phyloP scores from a whole-genome alignment of 108 stramenopile species.

The Nannochloropsis granulata region DNA sequence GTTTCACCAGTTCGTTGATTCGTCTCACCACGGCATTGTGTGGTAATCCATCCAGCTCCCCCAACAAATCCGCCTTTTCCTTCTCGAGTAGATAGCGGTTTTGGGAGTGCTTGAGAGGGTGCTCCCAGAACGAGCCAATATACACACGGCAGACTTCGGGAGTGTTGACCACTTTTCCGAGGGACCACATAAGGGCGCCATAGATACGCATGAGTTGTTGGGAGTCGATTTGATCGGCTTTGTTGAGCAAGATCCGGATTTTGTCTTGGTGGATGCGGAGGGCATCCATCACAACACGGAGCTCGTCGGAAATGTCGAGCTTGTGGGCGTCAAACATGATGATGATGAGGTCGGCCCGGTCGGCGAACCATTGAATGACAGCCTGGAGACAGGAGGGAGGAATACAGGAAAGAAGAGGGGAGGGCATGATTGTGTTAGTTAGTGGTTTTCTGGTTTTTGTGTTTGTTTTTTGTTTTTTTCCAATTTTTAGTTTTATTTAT shows the following conservation, averaged over 20 bases:
- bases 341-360: constrained; percentile 78
- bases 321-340: constrained; percentile 95
- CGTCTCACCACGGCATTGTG: constrained; percentile 90
- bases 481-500: too few species aligned
- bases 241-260: constrained; percentile 84
- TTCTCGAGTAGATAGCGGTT: constrained; percentile 24
- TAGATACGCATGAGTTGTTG: constrained; percentile 98
- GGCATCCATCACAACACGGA: constrained; percentile 64
- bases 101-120: constrained; percentile 58
- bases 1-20: constrained; percentile 96
- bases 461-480: too few species aligned
- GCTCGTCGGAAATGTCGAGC: constrained; percentile 90
- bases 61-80: constrained; percentile 71
- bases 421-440: not conserved
- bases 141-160: constrained; percentile 98
- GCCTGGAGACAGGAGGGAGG: not conserved
- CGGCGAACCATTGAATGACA: constrained; percentile 39
- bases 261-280: constrained; percentile 77
- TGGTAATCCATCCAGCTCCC: constrained; percentile 77
- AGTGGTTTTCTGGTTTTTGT: too few species aligned
- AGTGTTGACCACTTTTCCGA: constrained; percentile 90
- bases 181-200: constrained; percentile 87
- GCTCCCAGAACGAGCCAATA: constrained; percentile 93
- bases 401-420: not conserved
- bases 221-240: constrained; percentile 71